These are phyloP conservation scores for Juncus inflexus DNA, from an alignment of 176 grass and related monocot genomes.

Conservation along the genomic window DNA sequence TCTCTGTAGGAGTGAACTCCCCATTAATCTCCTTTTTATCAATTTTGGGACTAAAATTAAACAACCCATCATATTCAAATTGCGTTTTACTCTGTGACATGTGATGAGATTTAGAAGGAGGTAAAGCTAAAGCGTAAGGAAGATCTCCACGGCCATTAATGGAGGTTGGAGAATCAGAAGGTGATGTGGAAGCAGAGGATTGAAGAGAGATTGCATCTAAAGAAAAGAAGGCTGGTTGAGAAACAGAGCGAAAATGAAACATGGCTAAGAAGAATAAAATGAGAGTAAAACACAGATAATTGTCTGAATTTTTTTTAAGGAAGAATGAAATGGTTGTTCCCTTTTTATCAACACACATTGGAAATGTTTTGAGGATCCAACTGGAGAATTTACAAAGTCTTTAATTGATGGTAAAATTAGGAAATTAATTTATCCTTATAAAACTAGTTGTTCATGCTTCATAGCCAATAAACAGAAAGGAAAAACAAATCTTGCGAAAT, in stretches of 20 bases:
- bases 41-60: background rate
- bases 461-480: no score
- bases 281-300: no score
- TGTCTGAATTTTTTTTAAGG: no score
- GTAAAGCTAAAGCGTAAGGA: background rate
- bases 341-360: no score
- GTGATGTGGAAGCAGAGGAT: background rate
- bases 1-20: slow-evolving; percentile 38
- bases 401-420: no score
- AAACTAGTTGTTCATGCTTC: no score
- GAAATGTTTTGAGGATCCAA: no score
- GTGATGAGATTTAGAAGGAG: background rate
- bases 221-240: background rate
- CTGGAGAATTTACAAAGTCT: no score
- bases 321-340: no score
- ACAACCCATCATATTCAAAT: background rate
- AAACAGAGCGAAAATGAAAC: background rate
- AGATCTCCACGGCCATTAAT: background rate
- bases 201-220: slow-evolving; percentile 9
- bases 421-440: no score
- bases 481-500: background rate
- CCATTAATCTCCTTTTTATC: no score
- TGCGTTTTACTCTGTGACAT: background rate
- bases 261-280: background rate
- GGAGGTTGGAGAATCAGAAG: background rate